Evolutionary conservation across 1,139 yeast genomes (phyloP).

Genomic region (Blastobotrys niveus): DNA sequence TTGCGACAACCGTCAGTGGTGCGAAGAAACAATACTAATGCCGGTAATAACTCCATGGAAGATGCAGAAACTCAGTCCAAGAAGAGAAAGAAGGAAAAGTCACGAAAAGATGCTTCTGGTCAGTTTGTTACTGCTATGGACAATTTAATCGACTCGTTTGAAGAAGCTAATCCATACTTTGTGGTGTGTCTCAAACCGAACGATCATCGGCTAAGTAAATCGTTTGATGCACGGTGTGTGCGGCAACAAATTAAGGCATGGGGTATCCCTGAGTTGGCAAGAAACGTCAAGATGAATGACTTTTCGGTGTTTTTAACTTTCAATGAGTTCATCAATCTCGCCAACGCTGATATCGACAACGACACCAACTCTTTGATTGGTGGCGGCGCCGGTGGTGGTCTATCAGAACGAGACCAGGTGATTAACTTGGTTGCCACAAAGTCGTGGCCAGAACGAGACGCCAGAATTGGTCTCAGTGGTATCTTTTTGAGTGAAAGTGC

Average conservation of each 20-base stretch:
- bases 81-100: constrained; percentile 19
- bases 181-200: constrained; percentile 40
- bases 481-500: constrained; percentile 39
- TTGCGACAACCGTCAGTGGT: constrained; percentile 37
- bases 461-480: constrained; percentile 39
- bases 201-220: constrained; percentile 35
- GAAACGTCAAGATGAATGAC: constrained; percentile 36
- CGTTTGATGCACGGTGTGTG: constrained; percentile 40
- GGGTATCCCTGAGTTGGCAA: constrained; percentile 40
- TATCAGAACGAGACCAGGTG: constrained; percentile 35
- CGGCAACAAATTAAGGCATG: constrained; percentile 40
- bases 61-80: background rate
- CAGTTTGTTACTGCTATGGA: constrained; percentile 36
- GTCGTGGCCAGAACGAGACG: constrained; percentile 39
- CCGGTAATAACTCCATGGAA: background rate
- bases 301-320: constrained; percentile 38
- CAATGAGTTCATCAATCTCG: constrained; percentile 34
- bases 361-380: constrained; percentile 19
- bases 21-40: constrained; percentile 13
- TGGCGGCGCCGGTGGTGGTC: constrained; percentile 14
- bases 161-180: constrained; percentile 38
- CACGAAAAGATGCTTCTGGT: constrained; percentile 32
- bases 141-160: constrained; percentile 35
- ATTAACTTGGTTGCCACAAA: constrained; percentile 28
- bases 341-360: constrained; percentile 23